Conservation (phyloP, 2,329 filamentous ascomycete genomes). For the Leptographium wingfieldii region DNA sequence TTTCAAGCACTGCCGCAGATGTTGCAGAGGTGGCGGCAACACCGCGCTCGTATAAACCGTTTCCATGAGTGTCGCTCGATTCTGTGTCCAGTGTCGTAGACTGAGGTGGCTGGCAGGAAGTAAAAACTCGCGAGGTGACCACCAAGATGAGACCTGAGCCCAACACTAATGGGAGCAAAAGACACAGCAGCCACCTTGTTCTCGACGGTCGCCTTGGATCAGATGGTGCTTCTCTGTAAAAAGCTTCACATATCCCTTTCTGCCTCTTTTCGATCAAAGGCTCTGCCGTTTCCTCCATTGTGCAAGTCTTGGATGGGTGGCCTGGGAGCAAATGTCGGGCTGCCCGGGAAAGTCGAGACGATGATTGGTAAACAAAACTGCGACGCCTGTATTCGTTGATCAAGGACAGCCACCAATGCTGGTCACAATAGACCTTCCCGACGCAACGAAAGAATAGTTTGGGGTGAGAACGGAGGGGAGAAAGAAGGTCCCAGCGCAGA, state of each 20-base stretch:
- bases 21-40: slow-evolving; percentile 12
- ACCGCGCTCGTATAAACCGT: background rate
- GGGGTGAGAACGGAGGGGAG: background rate
- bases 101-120: background rate
- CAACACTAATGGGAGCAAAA: background rate
- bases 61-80: background rate
- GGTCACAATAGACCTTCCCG: background rate
- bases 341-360: too few relatives aligned
- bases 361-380: background rate
- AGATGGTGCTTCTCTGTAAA: background rate
- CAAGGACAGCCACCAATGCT: background rate
- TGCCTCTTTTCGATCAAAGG: slow-evolving; percentile 6
- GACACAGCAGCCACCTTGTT: background rate
- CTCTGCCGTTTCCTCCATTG: background rate
- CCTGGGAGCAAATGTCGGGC: background rate
- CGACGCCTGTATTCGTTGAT: background rate
- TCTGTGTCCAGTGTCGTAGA: background rate
- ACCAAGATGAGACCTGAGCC: background rate
- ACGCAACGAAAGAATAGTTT: background rate
- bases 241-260: background rate
- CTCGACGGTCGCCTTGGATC: too few relatives aligned
- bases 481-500: background rate
- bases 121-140: background rate
- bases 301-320: background rate
- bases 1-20: slow-evolving; percentile 33